phyloP scores from a whole-genome alignment of 2,329 filamentous ascomycete species.

The Botrytis medusae region DNA sequence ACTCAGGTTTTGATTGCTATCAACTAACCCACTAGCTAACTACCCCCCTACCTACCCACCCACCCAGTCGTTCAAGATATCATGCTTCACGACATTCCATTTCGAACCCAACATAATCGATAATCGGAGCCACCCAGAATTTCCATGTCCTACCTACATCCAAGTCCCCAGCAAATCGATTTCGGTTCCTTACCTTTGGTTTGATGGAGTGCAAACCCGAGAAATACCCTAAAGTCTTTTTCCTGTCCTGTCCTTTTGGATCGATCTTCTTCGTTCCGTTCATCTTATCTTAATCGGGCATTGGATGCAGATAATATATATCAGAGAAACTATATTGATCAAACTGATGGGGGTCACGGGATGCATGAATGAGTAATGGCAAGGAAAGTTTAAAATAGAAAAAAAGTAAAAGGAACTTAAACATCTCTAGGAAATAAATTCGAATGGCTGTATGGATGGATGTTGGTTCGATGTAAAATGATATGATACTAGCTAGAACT shows the following conservation, averaged over 20 bases:
- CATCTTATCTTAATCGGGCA: constrained; percentile 6
- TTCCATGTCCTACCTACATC: not conserved
- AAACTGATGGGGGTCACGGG: not conserved
- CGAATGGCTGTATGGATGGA: not conserved
- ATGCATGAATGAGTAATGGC: not conserved
- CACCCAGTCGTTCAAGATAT: too few relatives aligned
- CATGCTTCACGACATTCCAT: constrained; percentile 5
- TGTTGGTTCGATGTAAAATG: not conserved
- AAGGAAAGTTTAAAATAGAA: not conserved
- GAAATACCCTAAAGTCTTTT: constrained; percentile 1
- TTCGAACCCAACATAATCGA: constrained; percentile 4
- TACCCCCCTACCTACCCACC: not conserved
- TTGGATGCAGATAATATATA: not conserved
- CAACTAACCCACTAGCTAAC: too few relatives aligned
- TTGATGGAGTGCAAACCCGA: not conserved
- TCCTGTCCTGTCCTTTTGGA: not conserved
- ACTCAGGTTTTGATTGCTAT: not conserved
- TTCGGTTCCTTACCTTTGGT: not conserved
- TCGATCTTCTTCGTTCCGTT: not conserved
- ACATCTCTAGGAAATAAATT: not conserved
- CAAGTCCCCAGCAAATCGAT: not conserved
- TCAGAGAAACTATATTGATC: not conserved
- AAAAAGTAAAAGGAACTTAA: not conserved
- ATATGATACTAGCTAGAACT: not conserved
- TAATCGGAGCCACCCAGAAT: not conserved